phyloP scores from a whole-genome alignment of 78 protist species.

The slime mould (Dictyostelium discoideum) region DNA sequence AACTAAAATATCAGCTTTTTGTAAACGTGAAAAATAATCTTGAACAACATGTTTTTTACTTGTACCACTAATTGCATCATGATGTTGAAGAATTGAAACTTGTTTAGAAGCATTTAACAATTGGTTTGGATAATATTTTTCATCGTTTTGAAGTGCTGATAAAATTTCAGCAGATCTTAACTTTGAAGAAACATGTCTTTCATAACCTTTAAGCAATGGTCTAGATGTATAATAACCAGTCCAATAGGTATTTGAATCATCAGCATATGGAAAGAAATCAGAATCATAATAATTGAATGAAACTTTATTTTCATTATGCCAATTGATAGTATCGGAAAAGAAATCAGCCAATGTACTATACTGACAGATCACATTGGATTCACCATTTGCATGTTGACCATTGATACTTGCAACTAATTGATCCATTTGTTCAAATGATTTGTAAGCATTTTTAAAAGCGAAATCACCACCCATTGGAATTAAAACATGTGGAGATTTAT shows the following conservation, averaged over 20 bases:
- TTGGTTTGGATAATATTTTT: neutral
- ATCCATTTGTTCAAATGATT: slow-evolving; percentile 5
- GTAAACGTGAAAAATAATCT: neutral
- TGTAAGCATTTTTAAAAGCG: neutral
- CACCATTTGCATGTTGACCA: neutral
- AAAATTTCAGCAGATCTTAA: slow-evolving; percentile 25
- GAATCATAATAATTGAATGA: slow-evolving; percentile 9
- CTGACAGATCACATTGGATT: neutral
- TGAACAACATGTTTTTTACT: slow-evolving; percentile 19
- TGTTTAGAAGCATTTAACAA: neutral
- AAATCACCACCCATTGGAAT: slow-evolving; percentile 50
- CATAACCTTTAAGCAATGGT: slow-evolving; percentile 33
- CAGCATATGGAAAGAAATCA: slow-evolving; percentile 62
- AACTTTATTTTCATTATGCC: slow-evolving; percentile 5
- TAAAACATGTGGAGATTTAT: slow-evolving; percentile 21
- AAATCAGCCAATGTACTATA: slow-evolving; percentile 16
- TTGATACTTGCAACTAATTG: neutral
- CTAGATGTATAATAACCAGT: slow-evolving; percentile 56
- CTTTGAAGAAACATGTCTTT: neutral
- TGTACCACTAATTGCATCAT: slow-evolving; percentile 56
- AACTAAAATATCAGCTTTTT: neutral
- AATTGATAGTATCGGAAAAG: neutral
- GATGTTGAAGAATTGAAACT: slow-evolving; percentile 44
- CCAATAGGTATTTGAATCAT: slow-evolving; percentile 23
- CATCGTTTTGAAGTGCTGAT: neutral